Evolutionary conservation across 2,329 filamentous ascomycete genomes (phyloP), one percentile per base, ranked within the genome.

Genomic region (Paramyrothecium roridum): DNA sequence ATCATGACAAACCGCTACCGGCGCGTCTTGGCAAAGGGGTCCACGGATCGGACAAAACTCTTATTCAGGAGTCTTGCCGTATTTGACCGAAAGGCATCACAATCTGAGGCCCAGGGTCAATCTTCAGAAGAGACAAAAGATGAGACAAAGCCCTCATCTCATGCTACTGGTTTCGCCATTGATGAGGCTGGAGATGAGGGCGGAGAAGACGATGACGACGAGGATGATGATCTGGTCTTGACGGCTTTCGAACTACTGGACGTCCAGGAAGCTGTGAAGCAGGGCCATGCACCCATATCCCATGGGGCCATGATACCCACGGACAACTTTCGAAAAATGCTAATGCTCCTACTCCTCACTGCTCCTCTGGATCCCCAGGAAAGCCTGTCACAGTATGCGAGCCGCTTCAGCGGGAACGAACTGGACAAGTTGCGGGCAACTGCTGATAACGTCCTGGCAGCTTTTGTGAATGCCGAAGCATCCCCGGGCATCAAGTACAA

Each of bases 31-130:
- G 79, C 80, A 54, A 79, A 78, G 56, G 81, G 82, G 2, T 79
- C 79, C 26, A 75, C 76, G 20, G 83, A 85, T 63, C 80, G 86
- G 59, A 78, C 80, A 26, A 85, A 85, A 68, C 76, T 91, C 51
- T 67, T 91, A 12, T 92, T 90, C 71, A 83, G 83, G 63, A 89
- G 88, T 63, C 65, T 91, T 61, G 87, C 88, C 7, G 86, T 91
- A 3, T 85, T 88, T 62, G 89, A 91, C 65, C 80, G 85, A 51
- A 80, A 78, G 57, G 69, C 79, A 2, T 77, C 76, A 16, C n/a
- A 37, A 3, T 37, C 57, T 3, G 54, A 54, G 20, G 30, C 55
- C 11, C 26, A 51, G 13, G 34, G 48, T 12, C 40, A 50, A 2
- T 23, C 50, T 8, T 52, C 52, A 12, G 56, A 64, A 46, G 60